phyloP scores from a whole-genome alignment of 2,329 filamentous ascomycete genomes.

The Xylogone sp. region DNA sequence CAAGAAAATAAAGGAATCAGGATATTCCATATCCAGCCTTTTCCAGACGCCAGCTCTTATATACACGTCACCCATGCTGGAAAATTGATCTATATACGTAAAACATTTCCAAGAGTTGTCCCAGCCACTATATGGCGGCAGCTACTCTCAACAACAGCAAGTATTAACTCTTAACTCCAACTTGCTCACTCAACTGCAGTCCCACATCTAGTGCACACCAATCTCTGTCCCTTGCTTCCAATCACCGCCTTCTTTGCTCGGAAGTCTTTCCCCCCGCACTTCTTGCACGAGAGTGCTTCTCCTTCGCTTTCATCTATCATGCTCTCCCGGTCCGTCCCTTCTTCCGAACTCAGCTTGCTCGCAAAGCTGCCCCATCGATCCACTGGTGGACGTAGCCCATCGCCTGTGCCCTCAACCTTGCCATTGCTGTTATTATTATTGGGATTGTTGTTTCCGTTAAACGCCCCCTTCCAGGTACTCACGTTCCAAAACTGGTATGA shows the following conservation, averaged over 20 bases:
- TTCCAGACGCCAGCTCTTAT: too few species aligned
- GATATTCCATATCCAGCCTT: too few species aligned
- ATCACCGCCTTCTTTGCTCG: slow-evolving; percentile 47
- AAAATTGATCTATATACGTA: too few species aligned
- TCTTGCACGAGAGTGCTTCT: slow-evolving; percentile 49
- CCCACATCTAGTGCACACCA: slow-evolving; percentile 60
- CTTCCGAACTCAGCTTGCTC: slow-evolving; percentile 57
- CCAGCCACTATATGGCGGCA: too few species aligned
- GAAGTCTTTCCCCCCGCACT: slow-evolving; percentile 60
- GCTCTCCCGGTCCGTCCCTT: slow-evolving; percentile 25
- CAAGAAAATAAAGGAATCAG: too few species aligned
- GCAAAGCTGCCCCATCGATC: slow-evolving; percentile 24
- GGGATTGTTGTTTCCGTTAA: not conserved
- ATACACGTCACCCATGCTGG: too few species aligned
- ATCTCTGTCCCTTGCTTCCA: slow-evolving; percentile 46
- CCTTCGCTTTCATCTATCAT: slow-evolving; percentile 38
- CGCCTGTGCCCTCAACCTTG: slow-evolving; percentile 9
- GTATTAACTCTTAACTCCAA: not conserved
- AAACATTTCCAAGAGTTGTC: too few species aligned
- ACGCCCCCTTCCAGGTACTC: slow-evolving; percentile 39
- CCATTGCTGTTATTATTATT: too few species aligned
- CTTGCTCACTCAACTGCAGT: slow-evolving; percentile 18
- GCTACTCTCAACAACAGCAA: too few species aligned
- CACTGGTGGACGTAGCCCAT: slow-evolving; percentile 11
- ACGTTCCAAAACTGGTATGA: slow-evolving; percentile 55